Base-by-base conservation (phyloP, 176 grass and related monocot genomes). In the Carex kokanica region DNA sequence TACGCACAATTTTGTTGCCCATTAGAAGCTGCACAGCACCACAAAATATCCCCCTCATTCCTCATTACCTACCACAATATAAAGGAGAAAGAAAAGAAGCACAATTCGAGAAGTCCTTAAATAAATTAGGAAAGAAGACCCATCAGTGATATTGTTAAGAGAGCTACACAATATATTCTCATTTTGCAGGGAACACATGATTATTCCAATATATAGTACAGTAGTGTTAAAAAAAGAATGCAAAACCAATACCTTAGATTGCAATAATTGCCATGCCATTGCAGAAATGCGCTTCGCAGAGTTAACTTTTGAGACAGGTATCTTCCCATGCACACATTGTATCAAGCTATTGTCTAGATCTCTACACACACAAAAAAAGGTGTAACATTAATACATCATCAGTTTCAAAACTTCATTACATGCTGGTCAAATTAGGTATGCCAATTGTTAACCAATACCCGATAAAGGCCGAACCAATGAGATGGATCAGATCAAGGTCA, bases 321-420 rank as follows among this genome's bases (percentile, higher is more conserved):
- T 85, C 64, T 99, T 99, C 90, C 89, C 91, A 78, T 99, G 96
- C 65, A 85, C 80, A 85, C 93, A 99, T 77, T 90, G 89, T 91
- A 99, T 90, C 72, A 64, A 72, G 72, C 88, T 86, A 79, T 99
- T 99, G 83, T 95, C 96, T 63, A 99, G 89, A 32, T 86, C 90
- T 63, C 96, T 99, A 78, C 72, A 84, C 18, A 85, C 23, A 47
- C 66, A 86, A 5, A 53, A 78, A 85, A 74, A 78, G 40, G 29
- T 53, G 58, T 87, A 23, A 60, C 29, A 14, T 6, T 27, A 41
- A 87, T 17, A 72, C 3, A 84, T 51, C 1, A 70, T 69, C 34
- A 69, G 24, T 66, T 83, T 15, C 8, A 61, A 71, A 71, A 70
- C 36, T 65, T 16, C 1, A 82, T 58, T 18, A 32, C 75, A 80